Evolutionary conservation across 2,329 filamentous ascomycete species (phyloP).

Genomic region (Aspergillus melleus): DNA sequence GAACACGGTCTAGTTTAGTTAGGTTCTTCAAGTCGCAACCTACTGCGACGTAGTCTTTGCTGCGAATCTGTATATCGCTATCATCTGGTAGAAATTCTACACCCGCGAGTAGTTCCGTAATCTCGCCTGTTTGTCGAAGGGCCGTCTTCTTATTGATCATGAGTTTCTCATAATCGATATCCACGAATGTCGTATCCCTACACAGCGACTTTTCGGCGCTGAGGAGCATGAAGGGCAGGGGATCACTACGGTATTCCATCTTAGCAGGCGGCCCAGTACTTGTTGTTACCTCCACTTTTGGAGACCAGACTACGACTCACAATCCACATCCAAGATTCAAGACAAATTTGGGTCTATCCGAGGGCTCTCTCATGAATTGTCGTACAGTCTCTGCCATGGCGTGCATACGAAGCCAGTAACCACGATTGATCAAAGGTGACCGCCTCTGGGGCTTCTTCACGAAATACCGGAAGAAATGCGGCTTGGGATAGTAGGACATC

Average conservation of each 20-base stretch:
- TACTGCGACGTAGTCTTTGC: slow-evolving; percentile 72
- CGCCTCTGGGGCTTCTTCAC: slow-evolving; percentile 79
- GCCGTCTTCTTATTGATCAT: slow-evolving; percentile 71
- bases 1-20: slow-evolving; percentile 56
- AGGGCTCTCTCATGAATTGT: slow-evolving; percentile 65
- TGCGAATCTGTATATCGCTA: slow-evolving; percentile 57
- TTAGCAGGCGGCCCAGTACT: slow-evolving; percentile 26
- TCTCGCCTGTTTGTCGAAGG: slow-evolving; percentile 63
- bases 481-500: slow-evolving; percentile 76
- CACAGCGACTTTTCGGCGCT: slow-evolving; percentile 63
- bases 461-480: slow-evolving; percentile 85
- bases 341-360: slow-evolving; percentile 66
- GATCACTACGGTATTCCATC: slow-evolving; percentile 61
- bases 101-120: slow-evolving; percentile 55
- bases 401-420: slow-evolving; percentile 83
- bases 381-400: slow-evolving; percentile 74
- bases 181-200: slow-evolving; percentile 67
- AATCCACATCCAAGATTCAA: slow-evolving; percentile 88
- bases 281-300: background rate
- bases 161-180: slow-evolving; percentile 81
- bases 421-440: slow-evolving; percentile 85
- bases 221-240: slow-evolving; percentile 81
- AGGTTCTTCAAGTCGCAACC: slow-evolving; percentile 79
- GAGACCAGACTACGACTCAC: slow-evolving; percentile 55
- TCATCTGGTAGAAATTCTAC: slow-evolving; percentile 37